Evolutionary conservation across 129 eudicot species (phyloP).

Genomic region (Cynara cardunculus): DNA sequence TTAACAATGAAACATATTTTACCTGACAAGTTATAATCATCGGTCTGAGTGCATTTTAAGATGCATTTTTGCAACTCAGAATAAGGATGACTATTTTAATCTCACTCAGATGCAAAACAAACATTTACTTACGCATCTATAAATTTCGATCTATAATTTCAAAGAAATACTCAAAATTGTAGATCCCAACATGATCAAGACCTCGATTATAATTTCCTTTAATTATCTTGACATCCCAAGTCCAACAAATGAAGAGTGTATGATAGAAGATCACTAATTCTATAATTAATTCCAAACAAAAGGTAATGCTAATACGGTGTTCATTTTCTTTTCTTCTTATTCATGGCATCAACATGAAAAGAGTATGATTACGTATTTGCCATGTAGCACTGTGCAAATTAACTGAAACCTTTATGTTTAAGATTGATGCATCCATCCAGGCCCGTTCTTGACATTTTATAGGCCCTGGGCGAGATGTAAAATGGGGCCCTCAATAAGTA

Average conservation of each 20-base stretch:
- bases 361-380: neutral
- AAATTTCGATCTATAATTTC: neutral
- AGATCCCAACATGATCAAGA: neutral
- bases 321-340: neutral
- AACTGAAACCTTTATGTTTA: neutral
- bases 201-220: neutral
- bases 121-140: neutral
- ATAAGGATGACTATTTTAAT: neutral
- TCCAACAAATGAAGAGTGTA: neutral
- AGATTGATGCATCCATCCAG: slow-evolving; percentile 2
- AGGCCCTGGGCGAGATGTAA: too few species aligned
- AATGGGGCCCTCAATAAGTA: too few species aligned
- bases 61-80: neutral
- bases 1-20: neutral
- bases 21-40: neutral
- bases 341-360: neutral
- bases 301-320: neutral
- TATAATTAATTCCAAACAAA: neutral
- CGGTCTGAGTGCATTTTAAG: neutral
- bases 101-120: neutral
- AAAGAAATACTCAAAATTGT: neutral
- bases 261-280: neutral
- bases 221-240: neutral
- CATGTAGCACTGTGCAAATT: neutral
- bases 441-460: too few species aligned